Percentiles rank a stretch among this genome's conserved stretches.
phyloP scores from a whole-genome alignment of 1,284 basidiomycete genomes.

The Rhizoctonia solani region DNA sequence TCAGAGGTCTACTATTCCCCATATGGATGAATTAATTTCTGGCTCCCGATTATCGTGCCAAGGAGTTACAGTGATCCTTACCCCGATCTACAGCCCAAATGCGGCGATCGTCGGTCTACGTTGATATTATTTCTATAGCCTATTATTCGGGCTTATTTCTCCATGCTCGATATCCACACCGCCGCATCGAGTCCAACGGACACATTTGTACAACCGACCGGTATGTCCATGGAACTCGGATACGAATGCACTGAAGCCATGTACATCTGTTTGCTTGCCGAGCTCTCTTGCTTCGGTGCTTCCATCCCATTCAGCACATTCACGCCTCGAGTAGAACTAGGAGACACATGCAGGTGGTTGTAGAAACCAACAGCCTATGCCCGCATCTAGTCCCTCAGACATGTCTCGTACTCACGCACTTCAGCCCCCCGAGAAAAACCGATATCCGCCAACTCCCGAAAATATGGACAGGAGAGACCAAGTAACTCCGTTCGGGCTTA shows the following conservation, averaged over 20 bases:
- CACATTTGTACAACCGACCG: background rate
- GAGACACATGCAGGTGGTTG: too few species aligned
- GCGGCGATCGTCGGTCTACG: conserved; percentile 1
- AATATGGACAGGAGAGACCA: too few species aligned
- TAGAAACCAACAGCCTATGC: background rate
- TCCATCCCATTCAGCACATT: too few species aligned
- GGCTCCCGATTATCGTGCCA: background rate
- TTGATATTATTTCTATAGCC: background rate
- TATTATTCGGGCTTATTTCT: conserved; percentile 6
- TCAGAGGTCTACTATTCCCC: too few species aligned
- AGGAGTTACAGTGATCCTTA: too few species aligned
- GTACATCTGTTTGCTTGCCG: too few species aligned
- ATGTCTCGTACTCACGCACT: background rate
- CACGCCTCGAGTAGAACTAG: too few species aligned
- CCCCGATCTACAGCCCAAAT: conserved; percentile 16
- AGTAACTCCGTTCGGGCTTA: background rate
- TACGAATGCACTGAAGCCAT: too few species aligned
- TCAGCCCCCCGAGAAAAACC: background rate
- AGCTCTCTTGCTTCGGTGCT: too few species aligned
- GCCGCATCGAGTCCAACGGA: background rate
- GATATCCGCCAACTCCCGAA: background rate
- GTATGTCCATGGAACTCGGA: too few species aligned
- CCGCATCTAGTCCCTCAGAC: background rate
- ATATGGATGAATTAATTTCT: background rate
- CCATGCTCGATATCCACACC: conserved; percentile 2